Conservation (phyloP, 2,329 filamentous ascomycete genomes). For the Nigrospora oryzae region DNA sequence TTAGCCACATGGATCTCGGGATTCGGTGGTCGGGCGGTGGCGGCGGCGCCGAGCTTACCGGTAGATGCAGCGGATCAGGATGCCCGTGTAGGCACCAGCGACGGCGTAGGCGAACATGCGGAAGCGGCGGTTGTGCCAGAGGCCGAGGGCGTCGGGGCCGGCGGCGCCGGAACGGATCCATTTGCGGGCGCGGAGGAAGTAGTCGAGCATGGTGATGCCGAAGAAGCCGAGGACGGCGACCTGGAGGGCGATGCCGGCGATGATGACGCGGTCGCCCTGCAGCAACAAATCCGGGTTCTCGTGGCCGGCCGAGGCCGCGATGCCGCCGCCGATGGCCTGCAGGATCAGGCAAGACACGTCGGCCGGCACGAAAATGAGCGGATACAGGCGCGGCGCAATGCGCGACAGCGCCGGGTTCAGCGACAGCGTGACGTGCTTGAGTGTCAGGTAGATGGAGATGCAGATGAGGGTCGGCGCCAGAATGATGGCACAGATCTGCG, state of each 20-base stretch:
- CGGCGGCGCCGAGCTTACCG: conserved; percentile 26
- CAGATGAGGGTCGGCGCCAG: conserved; percentile 53
- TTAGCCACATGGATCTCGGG: neutral
- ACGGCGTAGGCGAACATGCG: conserved; percentile 35
- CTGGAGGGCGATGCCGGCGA: conserved; percentile 46
- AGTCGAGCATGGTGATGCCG: conserved; percentile 34
- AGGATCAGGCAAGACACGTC: conserved; percentile 50
- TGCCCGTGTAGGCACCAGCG: conserved; percentile 31
- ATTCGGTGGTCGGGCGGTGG: neutral
- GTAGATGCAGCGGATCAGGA: conserved; percentile 46
- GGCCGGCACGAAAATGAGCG: conserved; percentile 49
- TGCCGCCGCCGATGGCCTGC: conserved; percentile 48
- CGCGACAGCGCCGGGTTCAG: conserved; percentile 42
- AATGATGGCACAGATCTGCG: conserved; percentile 52
- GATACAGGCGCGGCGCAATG: conserved; percentile 41
- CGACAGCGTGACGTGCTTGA: conserved; percentile 48
- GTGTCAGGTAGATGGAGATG: conserved; percentile 55
- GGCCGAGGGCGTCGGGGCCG: conserved; percentile 17
- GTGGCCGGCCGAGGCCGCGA: conserved; percentile 40
- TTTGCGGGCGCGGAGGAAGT: conserved; percentile 30
- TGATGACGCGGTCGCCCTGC: conserved; percentile 41
- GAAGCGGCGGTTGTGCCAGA: conserved; percentile 36
- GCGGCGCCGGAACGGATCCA: conserved; percentile 25
- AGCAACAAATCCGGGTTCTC: conserved; percentile 29
- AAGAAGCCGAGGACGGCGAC: conserved; percentile 40